Evolutionary conservation across 1,139 yeast genomes (phyloP).

Genomic region (Candida sojae): DNA sequence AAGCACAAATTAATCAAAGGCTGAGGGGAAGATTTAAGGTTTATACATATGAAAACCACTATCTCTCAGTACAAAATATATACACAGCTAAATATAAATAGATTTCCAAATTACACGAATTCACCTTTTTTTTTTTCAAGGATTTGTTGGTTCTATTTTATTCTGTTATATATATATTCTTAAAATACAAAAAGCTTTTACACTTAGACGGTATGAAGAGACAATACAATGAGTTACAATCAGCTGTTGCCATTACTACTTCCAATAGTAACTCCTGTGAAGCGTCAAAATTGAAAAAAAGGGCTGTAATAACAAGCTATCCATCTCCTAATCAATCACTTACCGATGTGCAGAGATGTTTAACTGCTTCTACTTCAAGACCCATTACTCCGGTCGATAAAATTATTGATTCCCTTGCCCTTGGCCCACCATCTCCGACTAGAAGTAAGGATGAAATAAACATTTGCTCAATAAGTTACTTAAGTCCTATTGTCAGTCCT

Average conservation of each 20-base stretch:
- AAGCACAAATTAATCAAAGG: neutral
- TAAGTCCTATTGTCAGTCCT: neutral
- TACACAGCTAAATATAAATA: slow-evolving; percentile 1
- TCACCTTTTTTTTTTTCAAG: neutral
- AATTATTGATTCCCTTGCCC: slow-evolving; percentile 1
- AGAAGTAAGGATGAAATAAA: neutral
- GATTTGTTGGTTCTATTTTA: neutral
- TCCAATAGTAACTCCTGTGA: neutral
- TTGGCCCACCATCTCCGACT: neutral
- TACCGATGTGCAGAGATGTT: neutral
- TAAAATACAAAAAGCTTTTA: neutral
- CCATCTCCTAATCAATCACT: slow-evolving; percentile 3
- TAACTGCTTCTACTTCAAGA: neutral
- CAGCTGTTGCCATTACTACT: neutral
- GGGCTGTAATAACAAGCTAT: neutral
- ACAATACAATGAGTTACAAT: neutral
- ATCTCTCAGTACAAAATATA: neutral
- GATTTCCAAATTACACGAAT: neutral
- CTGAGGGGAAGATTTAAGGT: neutral
- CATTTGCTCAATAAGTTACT: neutral
- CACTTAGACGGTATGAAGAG: neutral
- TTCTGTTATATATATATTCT: neutral
- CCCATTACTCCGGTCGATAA: slow-evolving; percentile 3
- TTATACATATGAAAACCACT: neutral
- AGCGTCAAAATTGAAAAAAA: neutral